Conservation (phyloP, 169 alveolate genomes). For the Plasmodium ovale region DNA sequence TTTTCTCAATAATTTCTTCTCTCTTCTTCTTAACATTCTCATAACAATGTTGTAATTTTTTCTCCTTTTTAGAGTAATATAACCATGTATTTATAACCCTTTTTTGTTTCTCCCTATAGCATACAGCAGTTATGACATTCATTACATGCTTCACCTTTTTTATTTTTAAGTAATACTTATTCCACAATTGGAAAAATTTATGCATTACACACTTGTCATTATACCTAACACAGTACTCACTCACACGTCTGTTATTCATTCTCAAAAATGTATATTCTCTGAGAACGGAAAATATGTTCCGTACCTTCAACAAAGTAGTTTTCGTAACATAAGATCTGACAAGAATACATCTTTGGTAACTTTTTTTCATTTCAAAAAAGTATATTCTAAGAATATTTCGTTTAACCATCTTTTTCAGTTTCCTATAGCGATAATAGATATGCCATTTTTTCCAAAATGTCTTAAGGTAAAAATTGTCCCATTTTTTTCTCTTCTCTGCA, state of each 20-base stretch:
- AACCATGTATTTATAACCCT: conserved; percentile 3
- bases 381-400: not conserved
- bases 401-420: conserved; percentile 19
- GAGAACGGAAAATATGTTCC: conserved; percentile 1
- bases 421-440: conserved; percentile 24
- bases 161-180: not conserved
- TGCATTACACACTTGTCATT: not conserved
- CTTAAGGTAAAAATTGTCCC: not conserved
- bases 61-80: not conserved
- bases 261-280: not conserved
- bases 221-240: conserved; percentile 13
- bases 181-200: conserved; percentile 7
- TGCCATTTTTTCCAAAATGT: conserved; percentile 9
- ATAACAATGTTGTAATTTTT: not conserved
- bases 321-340: not conserved
- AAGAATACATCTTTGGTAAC: not conserved
- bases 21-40: not conserved
- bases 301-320: not conserved
- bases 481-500: conserved; percentile 13
- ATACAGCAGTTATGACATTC: not conserved
- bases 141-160: not conserved
- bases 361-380: conserved; percentile 14
- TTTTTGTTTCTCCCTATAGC: not conserved
- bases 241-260: not conserved
- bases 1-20: not conserved